Percentiles rank a stretch among this genome's conserved stretches.
These are phyloP conservation scores for Botryotinia narcissicola DNA, from an alignment of 2,329 filamentous ascomycete species.

Conservation along the genomic window DNA sequence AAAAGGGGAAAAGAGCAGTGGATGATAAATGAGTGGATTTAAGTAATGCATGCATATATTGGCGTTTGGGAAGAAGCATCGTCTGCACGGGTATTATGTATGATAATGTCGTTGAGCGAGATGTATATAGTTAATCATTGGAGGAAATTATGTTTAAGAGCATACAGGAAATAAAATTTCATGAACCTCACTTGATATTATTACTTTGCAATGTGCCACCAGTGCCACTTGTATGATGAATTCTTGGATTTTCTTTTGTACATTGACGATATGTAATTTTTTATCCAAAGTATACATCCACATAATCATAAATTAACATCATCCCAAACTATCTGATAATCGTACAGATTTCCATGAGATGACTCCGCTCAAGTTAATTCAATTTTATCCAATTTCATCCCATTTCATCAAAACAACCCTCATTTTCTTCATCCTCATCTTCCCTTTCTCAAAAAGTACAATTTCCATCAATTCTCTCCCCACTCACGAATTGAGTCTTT, in stretches of 20 bases:
- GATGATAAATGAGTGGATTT: neutral
- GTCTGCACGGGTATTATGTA: slow-evolving; percentile 3
- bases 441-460: neutral
- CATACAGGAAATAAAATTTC: neutral
- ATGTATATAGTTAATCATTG: neutral
- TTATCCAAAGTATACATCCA: neutral
- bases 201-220: neutral
- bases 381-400: neutral
- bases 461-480: neutral
- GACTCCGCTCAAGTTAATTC: too few species aligned
- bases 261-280: neutral
- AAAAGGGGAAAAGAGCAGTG: neutral
- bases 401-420: neutral
- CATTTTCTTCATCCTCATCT: neutral
- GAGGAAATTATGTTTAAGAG: neutral
- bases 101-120: neutral
- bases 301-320: neutral
- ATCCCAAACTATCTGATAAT: neutral
- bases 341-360: neutral
- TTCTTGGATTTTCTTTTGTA: neutral
- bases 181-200: neutral
- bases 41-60: neutral
- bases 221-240: neutral
- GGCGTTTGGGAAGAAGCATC: slow-evolving; percentile 7
- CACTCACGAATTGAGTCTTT: neutral